phyloP scores from a whole-genome alignment of 345 rosid genomes.

The Ceriops zippeliana region DNA sequence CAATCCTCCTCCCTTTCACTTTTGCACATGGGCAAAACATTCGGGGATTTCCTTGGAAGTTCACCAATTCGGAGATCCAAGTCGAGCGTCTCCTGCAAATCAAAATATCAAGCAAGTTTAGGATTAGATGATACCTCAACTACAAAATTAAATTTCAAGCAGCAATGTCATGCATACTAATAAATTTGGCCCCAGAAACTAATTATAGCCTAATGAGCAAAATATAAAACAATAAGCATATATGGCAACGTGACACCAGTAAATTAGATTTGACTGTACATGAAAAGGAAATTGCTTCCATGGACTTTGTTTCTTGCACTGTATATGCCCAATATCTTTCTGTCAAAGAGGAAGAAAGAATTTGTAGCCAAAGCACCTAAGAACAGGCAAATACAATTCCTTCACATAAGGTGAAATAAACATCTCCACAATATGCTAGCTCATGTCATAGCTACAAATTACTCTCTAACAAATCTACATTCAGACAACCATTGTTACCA shows the following conservation, averaged over 20 bases:
- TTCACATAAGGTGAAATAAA: background rate
- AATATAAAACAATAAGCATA: no score
- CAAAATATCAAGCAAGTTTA: background rate
- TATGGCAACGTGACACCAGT: no score
- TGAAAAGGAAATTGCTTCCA: no score
- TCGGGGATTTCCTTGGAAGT: conserved; percentile 33
- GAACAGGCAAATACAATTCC: background rate
- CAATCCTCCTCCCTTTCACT: conserved; percentile 44
- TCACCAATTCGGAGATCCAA: conserved; percentile 21
- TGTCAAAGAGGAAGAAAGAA: no score
- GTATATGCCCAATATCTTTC: no score
- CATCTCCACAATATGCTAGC: background rate
- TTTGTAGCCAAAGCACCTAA: no score
- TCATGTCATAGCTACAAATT: background rate
- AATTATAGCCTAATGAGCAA: no score
- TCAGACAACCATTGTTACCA: background rate
- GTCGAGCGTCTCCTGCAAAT: conserved; percentile 31
- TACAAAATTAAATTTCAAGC: background rate
- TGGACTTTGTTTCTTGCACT: no score
- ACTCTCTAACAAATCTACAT: background rate
- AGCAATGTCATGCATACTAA: background rate
- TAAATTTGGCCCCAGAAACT: no score
- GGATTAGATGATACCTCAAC: no score
- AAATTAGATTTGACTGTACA: no score
- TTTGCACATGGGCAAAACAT: conserved; percentile 40